Evolutionary conservation across 1,139 yeast genomes (phyloP), one percentile per base, ranked within the genome.

Genomic region (Candida sojae): DNA sequence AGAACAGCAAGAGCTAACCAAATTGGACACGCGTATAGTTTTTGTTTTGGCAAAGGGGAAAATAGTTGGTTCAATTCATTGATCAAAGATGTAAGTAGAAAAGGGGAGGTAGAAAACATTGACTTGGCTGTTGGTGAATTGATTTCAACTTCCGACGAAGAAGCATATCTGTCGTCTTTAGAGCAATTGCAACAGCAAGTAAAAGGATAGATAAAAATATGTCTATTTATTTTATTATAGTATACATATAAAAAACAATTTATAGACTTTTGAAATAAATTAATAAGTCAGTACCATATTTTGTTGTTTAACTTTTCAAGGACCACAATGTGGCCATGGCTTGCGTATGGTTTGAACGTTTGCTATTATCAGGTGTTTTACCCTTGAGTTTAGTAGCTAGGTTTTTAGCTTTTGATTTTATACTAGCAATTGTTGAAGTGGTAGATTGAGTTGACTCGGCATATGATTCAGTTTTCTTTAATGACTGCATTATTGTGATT

Each of bases 1-100:
- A 84, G 99, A 72, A 92, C 98, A 0, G 98, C 98, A 1, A 83
- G 99, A 68, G 99, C 98, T 1, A 85, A 87, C 48, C 80, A 84
- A 43, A 44, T 57, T 0, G 99, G 99, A 60, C 72, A 75, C 45
- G 96, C 96, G 0, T 80, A 83, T 60, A 86, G 81, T 48, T 63
- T 91, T 38, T 75, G 84, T 23, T 77, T 84, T 50, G 96, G 96
- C 29, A 82, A 80, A 50, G 92, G 91, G 48, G 97, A 91, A 57
- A 72, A 71, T 48, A 83, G 77, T 57, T 88, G 91, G 84, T 82
- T 82, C 58, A 73, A 75, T 55, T 75, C 68, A 44, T 60, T 84
- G 34, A 78, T 80, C 58, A 68, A 66, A 37, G 75, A 72, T 8
- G 72, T 80, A 44, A 72, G 71, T 12, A 62, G 62, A 9, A 57